These are phyloP conservation scores for Candida frijolesensis DNA, from an alignment of 1,139 yeast species.

Conservation along the genomic window DNA sequence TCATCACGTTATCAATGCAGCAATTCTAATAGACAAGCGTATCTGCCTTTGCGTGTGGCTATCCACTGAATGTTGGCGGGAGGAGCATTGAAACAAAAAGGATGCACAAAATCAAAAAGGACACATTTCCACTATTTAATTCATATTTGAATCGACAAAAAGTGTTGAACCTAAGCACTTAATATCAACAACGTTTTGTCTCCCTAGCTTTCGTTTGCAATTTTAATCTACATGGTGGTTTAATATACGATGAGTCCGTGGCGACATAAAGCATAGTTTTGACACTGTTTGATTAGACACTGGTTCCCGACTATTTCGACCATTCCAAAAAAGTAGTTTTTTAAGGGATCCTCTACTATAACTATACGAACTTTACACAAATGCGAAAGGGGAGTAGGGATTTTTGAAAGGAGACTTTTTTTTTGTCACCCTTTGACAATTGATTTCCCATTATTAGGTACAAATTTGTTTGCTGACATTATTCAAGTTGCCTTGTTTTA, in stretches of 20 bases:
- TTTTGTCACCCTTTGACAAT: background rate
- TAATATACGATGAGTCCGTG: no score
- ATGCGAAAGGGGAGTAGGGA: background rate
- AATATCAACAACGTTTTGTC: no score
- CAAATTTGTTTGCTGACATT: background rate
- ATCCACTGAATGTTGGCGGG: background rate
- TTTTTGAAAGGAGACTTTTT: background rate
- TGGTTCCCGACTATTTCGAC: background rate
- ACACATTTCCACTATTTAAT: no score
- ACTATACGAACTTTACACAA: constrained; percentile 1
- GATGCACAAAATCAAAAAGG: background rate
- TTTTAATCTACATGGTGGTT: no score
- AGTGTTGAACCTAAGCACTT: no score
- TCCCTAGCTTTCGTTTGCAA: no score
- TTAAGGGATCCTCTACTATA: background rate
- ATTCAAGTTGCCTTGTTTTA: background rate
- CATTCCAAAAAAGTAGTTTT: background rate
- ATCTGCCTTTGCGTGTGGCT: background rate
- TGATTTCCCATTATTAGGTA: background rate
- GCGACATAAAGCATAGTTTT: background rate
- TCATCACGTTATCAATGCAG: background rate
- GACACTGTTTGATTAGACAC: background rate
- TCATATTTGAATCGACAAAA: no score
- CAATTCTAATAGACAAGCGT: background rate
- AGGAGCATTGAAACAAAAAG: background rate